These are phyloP conservation scores for Pharus latifolius DNA, from an alignment of 176 grass and related monocot species.

Conservation along the genomic window DNA sequence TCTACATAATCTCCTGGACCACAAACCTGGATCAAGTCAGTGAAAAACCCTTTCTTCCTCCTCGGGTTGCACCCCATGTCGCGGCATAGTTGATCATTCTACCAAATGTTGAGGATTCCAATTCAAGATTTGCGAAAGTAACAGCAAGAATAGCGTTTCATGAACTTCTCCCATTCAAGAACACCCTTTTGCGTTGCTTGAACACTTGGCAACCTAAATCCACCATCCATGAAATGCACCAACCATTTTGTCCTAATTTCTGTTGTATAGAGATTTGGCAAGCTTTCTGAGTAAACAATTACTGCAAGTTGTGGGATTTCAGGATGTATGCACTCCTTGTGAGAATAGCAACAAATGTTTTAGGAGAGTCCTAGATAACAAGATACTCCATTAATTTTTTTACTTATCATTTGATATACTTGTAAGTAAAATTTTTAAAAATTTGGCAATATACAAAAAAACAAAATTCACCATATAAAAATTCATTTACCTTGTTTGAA, in stretches of 20 bases:
- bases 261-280: slow-evolving; percentile 50
- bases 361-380: too few species aligned
- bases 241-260: slow-evolving; percentile 49
- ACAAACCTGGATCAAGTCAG: slow-evolving; percentile 30
- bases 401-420: too few species aligned
- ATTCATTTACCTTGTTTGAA: too few species aligned
- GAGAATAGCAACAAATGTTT: background rate
- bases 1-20: slow-evolving; percentile 41
- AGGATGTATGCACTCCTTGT: slow-evolving; percentile 58
- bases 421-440: too few species aligned
- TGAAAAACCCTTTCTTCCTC: slow-evolving; percentile 40
- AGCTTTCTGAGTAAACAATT: slow-evolving; percentile 53
- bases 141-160: slow-evolving; percentile 29
- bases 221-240: slow-evolving; percentile 32
- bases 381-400: too few species aligned
- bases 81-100: slow-evolving; percentile 48
- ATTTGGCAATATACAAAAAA: too few species aligned
- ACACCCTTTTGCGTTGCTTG: slow-evolving; percentile 39
- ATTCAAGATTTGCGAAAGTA: slow-evolving; percentile 46
- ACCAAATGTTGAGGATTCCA: slow-evolving; percentile 33
- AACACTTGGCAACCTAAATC: slow-evolving; percentile 40
- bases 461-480: too few species aligned
- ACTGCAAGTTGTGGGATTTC: slow-evolving; percentile 44
- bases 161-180: slow-evolving; percentile 46
- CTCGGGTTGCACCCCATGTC: slow-evolving; percentile 52